Conservation (phyloP, 2,329 filamentous ascomycete genomes). For the Calonectria hawksworthii region DNA sequence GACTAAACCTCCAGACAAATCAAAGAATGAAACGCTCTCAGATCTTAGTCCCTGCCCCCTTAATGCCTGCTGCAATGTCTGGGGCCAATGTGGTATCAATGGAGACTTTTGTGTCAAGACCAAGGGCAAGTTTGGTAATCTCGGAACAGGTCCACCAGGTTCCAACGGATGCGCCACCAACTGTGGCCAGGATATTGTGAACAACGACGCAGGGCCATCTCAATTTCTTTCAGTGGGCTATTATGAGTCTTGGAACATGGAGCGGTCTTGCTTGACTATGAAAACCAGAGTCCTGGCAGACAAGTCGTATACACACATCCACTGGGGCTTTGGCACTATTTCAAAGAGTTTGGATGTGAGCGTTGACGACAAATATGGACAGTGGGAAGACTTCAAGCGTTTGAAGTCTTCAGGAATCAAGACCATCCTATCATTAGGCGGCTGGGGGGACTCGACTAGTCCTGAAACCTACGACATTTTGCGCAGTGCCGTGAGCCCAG, state of each 20-base stretch:
- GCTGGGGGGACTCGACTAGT: background rate
- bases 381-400: background rate
- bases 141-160: background rate
- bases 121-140: background rate
- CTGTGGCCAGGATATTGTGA: background rate
- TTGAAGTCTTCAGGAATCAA: background rate
- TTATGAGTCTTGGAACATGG: background rate
- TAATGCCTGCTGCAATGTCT: background rate
- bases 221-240: background rate
- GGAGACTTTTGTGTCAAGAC: background rate
- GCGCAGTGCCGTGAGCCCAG: background rate
- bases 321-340: background rate
- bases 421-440: background rate
- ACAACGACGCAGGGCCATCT: background rate
- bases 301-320: background rate
- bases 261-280: background rate
- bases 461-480: background rate
- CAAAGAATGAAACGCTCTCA: background rate
- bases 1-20: background rate
- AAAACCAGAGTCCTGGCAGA: background rate
- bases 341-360: background rate
- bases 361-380: background rate
- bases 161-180: background rate
- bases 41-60: background rate
- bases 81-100: background rate